Evolutionary conservation across 164 flowering plant genomes (phyloP).

Genomic region (Piper longum): DNA sequence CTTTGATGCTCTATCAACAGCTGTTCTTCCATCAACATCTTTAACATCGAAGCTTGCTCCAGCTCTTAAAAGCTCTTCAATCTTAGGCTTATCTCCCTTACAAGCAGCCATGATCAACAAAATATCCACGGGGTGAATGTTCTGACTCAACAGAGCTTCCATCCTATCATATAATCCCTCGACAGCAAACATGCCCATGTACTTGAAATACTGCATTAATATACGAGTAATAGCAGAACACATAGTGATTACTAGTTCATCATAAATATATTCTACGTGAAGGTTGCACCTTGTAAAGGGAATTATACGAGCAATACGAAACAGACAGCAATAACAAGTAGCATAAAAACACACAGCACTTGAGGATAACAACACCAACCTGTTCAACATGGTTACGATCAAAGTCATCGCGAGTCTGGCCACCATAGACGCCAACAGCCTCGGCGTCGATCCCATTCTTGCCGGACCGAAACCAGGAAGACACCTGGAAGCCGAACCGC

Average conservation of each 20-base stretch:
- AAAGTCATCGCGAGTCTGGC: constrained; percentile 78
- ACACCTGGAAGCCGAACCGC: constrained; percentile 34
- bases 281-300: too few relatives aligned
- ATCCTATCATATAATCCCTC: constrained; percentile 84
- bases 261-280: too few relatives aligned
- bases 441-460: constrained; percentile 82
- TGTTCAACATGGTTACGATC: constrained; percentile 91
- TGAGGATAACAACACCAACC: constrained; percentile 18
- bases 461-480: constrained; percentile 76
- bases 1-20: constrained; percentile 57
- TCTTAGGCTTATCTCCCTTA: constrained; percentile 80
- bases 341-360: too few relatives aligned
- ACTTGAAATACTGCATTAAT: constrained; percentile 68
- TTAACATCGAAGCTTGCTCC: constrained; percentile 63
- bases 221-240: too few relatives aligned
- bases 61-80: constrained; percentile 78
- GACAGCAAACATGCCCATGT: constrained; percentile 98
- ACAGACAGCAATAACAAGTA: too few relatives aligned
- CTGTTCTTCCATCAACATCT: constrained; percentile 77
- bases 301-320: too few relatives aligned
- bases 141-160: constrained; percentile 63
- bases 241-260: too few relatives aligned
- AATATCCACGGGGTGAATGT: constrained; percentile 88
- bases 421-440: constrained; percentile 92
- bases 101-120: constrained; percentile 76